phyloP scores from a whole-genome alignment of 2,329 filamentous ascomycete genomes.

The Plenodomus tracheiphilus region DNA sequence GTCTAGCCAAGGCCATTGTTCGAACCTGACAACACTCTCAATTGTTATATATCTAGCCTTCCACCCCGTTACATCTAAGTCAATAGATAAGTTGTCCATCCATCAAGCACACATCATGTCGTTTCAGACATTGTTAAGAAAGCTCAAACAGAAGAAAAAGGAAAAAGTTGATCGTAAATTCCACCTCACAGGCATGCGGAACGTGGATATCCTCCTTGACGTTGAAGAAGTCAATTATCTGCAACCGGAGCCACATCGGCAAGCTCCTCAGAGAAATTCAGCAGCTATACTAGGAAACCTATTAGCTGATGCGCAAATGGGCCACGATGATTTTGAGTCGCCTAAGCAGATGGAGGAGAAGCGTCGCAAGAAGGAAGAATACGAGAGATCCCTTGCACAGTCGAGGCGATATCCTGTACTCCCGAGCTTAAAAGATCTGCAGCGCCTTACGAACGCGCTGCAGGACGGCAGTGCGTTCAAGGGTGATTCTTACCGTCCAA shows the following conservation, averaged over 20 bases:
- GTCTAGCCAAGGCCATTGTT: no score
- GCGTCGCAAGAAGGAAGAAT: neutral
- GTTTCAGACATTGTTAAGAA: no score
- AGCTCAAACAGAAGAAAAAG: no score
- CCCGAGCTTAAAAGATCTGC: neutral
- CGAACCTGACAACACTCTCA: no score
- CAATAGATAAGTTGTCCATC: no score
- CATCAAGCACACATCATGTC: no score
- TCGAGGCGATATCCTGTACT: neutral
- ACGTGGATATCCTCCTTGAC: no score
- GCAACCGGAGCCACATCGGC: neutral
- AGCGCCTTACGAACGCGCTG: neutral
- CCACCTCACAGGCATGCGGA: no score
- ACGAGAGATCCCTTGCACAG: neutral
- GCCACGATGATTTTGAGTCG: neutral
- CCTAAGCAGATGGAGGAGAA: neutral
- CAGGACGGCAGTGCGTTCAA: neutral
- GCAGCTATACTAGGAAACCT: neutral
- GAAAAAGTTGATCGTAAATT: no score
- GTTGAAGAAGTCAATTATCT: neutral
- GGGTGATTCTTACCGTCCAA: neutral
- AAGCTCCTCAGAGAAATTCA: neutral
- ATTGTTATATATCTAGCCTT: no score
- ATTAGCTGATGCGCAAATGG: slow-evolving; percentile 1
- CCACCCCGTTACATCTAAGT: no score